Evolutionary conservation across 2,329 filamentous ascomycete species (phyloP).

Genomic region (Neobulgaria alba): DNA sequence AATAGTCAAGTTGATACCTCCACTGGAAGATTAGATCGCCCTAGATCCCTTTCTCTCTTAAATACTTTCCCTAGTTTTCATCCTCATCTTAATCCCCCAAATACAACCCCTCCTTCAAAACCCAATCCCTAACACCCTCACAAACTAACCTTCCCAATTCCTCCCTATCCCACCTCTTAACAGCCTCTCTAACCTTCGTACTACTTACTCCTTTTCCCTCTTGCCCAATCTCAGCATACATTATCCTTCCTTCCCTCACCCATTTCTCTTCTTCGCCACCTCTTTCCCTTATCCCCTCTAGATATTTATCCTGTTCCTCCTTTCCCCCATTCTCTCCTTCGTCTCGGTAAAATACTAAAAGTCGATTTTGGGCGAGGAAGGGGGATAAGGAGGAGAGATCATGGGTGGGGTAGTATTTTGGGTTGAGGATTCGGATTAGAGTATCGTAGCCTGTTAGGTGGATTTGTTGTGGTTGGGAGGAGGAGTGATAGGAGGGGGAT

Average conservation of each 20-base stretch:
- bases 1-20: too few species aligned
- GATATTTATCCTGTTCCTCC: conserved; percentile 45
- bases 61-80: too few species aligned
- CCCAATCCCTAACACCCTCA: conserved; percentile 46
- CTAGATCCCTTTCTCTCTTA: too few species aligned
- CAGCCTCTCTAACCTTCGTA: conserved; percentile 54
- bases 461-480: conserved; percentile 40
- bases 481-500: conserved; percentile 31
- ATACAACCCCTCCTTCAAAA: conserved; percentile 50
- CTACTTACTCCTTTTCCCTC: conserved; percentile 38
- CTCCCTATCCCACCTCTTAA: conserved; percentile 38
- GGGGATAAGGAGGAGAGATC: conserved; percentile 49
- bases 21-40: too few species aligned
- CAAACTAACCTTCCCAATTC: conserved; percentile 47
- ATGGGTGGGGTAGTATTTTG: conserved; percentile 57
- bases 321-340: conserved; percentile 51
- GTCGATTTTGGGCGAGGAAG: conserved; percentile 52
- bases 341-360: conserved; percentile 57
- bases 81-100: conserved; percentile 27
- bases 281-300: conserved; percentile 40
- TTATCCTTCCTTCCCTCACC: conserved; percentile 43
- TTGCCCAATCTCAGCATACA: conserved; percentile 44
- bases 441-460: conserved; percentile 73
- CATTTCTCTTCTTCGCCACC: conserved; percentile 50
- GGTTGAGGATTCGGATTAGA: conserved; percentile 60